Base-by-base conservation (phyloP, 768 basidiomycete genomes). In the Pisolithus microcarpus region DNA sequence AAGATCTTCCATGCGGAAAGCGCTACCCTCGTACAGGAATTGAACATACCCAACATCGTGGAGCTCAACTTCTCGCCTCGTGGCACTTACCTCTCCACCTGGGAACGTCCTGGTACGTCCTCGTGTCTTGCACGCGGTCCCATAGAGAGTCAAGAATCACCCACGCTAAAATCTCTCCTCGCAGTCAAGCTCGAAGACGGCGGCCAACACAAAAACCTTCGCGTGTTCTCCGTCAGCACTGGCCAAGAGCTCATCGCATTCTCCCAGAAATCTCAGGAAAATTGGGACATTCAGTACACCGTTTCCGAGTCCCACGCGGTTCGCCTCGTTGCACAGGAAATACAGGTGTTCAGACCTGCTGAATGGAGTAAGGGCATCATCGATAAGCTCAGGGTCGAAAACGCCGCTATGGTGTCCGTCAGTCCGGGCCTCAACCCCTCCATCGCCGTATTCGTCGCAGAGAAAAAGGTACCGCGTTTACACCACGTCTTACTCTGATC, bases 11-110 rank as follows among this genome's bases (percentile, higher is more conserved):
- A 89, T 68, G 83, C 87, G 58, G 79, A 85, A 70, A 77, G 78
- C 64, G 81, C 80, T 52, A 75, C 81, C 65, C 75, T 91, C 51
- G 74, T 93, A 53, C 80, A 80, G 58, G 86, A 91, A 62, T 79
- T 95, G 54, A 67, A 76, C 42, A 72, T 89, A 46, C 76, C 85
- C 60, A 87, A 85, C 60, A 78, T 87, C 55, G 65, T 92, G 48
- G 96, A 97, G 63, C 65, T 97, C 59, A 79, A 78, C 60, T 96
- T 99, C 70, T 98, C 95, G 6, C 94, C 96, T 9, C 80, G 87
- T 54, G 94, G 91, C 37, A 91, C 88, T 0, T 97, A 91, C 68
- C 63, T 99, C 39, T 94, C 91, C 48, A 94, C 91, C 43, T 98
- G 94, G 91, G 94, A 97, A 71, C 81, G 96, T 52, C 90, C 87